These are phyloP conservation scores for Pistacia integerrima DNA, from an alignment of 345 rosid species.

Conservation along the genomic window DNA sequence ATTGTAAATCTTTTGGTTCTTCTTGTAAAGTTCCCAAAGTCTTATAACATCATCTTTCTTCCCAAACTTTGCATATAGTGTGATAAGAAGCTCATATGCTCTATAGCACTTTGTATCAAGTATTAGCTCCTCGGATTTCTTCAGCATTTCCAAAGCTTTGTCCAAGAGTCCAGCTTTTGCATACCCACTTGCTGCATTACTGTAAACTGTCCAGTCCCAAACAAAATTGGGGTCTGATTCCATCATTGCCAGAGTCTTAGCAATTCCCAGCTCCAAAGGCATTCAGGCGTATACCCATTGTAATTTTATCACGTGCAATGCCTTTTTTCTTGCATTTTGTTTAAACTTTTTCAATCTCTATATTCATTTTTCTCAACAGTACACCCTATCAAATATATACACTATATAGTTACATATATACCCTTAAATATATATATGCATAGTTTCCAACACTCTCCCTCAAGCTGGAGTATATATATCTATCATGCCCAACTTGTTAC, in stretches of 20 bases:
- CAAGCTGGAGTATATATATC: too few species aligned
- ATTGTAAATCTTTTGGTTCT: conserved; percentile 16
- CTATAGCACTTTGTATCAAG: neutral
- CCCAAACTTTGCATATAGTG: conserved; percentile 35
- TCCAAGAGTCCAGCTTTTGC: conserved; percentile 25
- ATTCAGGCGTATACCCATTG: conserved; percentile 22
- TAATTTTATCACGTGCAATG: conserved; percentile 18
- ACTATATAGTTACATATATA: too few species aligned
- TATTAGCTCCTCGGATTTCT: conserved; percentile 34
- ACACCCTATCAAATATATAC: too few species aligned
- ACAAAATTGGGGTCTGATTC: conserved; percentile 26
- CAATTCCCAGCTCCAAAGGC: conserved; percentile 35
- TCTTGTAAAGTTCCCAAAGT: conserved; percentile 42
- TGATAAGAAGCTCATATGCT: conserved; percentile 28
- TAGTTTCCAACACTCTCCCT: too few species aligned
- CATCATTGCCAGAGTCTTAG: conserved; percentile 25
- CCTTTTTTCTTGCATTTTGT: too few species aligned
- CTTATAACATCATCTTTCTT: conserved; percentile 43
- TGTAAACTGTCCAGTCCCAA: conserved; percentile 23
- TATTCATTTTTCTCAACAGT: too few species aligned
- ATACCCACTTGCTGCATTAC: conserved; percentile 24
- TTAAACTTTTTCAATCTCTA: too few species aligned
- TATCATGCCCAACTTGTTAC: too few species aligned
- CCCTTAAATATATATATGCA: too few species aligned
- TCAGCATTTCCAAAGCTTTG: conserved; percentile 34